Percentiles rank a stretch among this genome's conserved stretches.
Conservation (phyloP, 768 basidiomycete genomes). For the Tricholoma terreum region DNA sequence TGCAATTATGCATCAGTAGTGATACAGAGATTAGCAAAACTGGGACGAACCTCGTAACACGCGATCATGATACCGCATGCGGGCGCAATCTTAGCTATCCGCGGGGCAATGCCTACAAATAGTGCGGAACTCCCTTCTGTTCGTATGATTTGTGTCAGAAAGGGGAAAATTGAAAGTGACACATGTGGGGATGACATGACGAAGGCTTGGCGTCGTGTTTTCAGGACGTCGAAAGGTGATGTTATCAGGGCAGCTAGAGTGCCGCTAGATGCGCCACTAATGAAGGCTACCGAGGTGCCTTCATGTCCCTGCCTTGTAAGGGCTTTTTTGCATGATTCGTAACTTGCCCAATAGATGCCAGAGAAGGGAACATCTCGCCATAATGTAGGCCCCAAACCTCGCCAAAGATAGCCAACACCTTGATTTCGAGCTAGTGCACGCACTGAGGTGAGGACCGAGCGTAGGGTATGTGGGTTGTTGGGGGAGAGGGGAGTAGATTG, state of each 20-base stretch:
- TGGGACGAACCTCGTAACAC: slow-evolving; percentile 75
- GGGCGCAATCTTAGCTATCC: slow-evolving; percentile 93
- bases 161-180: slow-evolving; percentile 50
- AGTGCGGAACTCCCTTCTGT: slow-evolving; percentile 78
- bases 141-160: slow-evolving; percentile 66
- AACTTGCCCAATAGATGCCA: slow-evolving; percentile 95
- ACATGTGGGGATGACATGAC: slow-evolving; percentile 55
- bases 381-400: slow-evolving; percentile 86
- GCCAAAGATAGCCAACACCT: slow-evolving; percentile 77
- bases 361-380: slow-evolving; percentile 99
- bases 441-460: slow-evolving; percentile 67
- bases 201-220: slow-evolving; percentile 88
- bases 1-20: slow-evolving; percentile 23
- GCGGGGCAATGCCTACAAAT: slow-evolving; percentile 82
- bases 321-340: slow-evolving; percentile 74
- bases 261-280: slow-evolving; percentile 89
- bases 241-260: slow-evolving; percentile 84
- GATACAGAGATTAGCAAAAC: background rate
- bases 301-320: slow-evolving; percentile 51
- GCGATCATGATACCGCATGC: slow-evolving; percentile 99
- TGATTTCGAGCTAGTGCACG: slow-evolving; percentile 54
- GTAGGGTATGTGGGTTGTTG: slow-evolving; percentile 69
- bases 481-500: slow-evolving; percentile 81
- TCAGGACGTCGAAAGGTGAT: slow-evolving; percentile 95
- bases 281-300: slow-evolving; percentile 73